These are phyloP conservation scores for Fragaria vesca DNA, from an alignment of 306 rosid species.

Conservation along the genomic window DNA sequence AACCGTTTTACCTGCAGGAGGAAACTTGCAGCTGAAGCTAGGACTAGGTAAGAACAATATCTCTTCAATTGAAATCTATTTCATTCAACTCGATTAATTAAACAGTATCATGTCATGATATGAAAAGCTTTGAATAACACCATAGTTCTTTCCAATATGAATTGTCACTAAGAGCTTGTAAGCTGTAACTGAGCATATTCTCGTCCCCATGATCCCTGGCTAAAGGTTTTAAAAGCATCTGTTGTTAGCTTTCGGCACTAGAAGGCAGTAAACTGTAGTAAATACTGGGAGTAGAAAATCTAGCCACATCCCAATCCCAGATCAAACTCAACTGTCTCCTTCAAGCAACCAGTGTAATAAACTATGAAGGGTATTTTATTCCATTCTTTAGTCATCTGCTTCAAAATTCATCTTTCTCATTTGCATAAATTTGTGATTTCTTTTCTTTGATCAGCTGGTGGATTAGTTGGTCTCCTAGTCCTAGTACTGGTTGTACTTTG, in stretches of 20 bases:
- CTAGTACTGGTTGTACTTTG: neutral
- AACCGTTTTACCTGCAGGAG: slow-evolving; percentile 9
- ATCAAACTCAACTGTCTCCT: neutral
- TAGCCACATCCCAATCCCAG: neutral
- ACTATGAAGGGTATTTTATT: neutral
- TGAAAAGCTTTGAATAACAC: neutral
- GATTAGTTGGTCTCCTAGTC: neutral
- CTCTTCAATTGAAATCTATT: neutral
- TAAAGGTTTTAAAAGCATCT: neutral
- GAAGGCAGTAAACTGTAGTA: neutral
- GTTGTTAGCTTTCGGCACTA: neutral
- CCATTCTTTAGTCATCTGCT: neutral
- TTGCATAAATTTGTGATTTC: neutral
- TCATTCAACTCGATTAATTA: neutral
- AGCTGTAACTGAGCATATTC: neutral
- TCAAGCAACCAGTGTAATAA: neutral
- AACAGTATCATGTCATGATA: neutral
- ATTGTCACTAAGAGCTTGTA: neutral
- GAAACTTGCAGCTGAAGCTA: neutral
- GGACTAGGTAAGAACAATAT: slow-evolving; percentile 42
- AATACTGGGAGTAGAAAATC: neutral
- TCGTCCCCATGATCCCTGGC: neutral
- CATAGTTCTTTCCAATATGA: neutral
- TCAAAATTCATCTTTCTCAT: too few species aligned
- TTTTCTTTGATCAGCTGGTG: neutral